A percentile compares a stretch with the other conserved stretches of the same genome.
Conservation (phyloP, 805 yeast species). For the Spathaspora passalidarum region DNA sequence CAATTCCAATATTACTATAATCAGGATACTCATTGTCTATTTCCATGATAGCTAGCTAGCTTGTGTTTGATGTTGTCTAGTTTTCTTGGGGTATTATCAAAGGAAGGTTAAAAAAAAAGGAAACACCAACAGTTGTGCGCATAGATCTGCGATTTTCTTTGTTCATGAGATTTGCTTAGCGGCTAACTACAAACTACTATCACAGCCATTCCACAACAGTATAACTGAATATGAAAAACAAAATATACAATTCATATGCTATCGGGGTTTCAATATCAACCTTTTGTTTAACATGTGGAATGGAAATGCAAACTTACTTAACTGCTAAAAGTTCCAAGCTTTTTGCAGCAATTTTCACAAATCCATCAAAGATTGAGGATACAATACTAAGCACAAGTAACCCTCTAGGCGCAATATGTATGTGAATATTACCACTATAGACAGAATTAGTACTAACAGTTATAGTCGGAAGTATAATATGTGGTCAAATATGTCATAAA, state of each 20-base stretch:
- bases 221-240: conserved; percentile 1
- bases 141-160: not conserved
- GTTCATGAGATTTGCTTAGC: not conserved
- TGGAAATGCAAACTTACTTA: conserved; percentile 22
- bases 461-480: conserved; percentile 27
- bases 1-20: not conserved
- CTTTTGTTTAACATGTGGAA: conserved; percentile 15
- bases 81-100: not conserved
- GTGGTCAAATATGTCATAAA: conserved; percentile 26
- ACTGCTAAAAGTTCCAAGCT: conserved; percentile 2
- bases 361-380: conserved; percentile 18
- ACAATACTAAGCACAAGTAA: conserved; percentile 23
- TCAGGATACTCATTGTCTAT: not conserved
- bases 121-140: not conserved
- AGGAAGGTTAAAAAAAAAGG: not conserved
- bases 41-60: not conserved
- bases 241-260: conserved; percentile 8
- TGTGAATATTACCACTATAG: conserved; percentile 16
- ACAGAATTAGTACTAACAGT: conserved; percentile 12
- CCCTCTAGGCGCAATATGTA: conserved; percentile 36
- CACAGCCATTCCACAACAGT: not conserved
- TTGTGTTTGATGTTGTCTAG: not conserved
- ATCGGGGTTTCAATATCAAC: conserved; percentile 6
- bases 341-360: conserved; percentile 5
- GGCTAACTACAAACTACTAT: not conserved